Conservation (phyloP, 495 filamentous ascomycete genomes). For the Clavariopsis aquatica region DNA sequence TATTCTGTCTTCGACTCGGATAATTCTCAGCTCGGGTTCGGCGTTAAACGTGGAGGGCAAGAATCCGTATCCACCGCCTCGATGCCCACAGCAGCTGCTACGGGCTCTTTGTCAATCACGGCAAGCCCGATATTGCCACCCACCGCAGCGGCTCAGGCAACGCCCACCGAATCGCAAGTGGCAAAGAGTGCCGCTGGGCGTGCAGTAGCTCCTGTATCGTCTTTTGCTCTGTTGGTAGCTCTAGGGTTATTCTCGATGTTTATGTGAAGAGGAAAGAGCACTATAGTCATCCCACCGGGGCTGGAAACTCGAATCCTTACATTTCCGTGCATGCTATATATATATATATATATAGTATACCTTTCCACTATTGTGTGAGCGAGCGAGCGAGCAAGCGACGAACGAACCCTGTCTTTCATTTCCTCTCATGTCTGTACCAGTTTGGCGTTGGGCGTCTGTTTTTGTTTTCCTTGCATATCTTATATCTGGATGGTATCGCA, state of each 20-base stretch:
- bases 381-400: too few relatives aligned
- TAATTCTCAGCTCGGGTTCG: slow-evolving; percentile 33
- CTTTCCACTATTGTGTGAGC: too few relatives aligned
- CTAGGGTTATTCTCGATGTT: slow-evolving; percentile 8
- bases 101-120: slow-evolving; percentile 1
- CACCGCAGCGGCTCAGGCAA: not conserved
- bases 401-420: too few relatives aligned
- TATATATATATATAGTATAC: too few relatives aligned
- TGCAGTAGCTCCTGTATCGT: not conserved
- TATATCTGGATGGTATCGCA: too few relatives aligned
- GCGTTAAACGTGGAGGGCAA: slow-evolving; percentile 17
- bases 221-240: slow-evolving; percentile 8
- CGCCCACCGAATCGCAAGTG: not conserved
- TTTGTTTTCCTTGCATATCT: too few relatives aligned
- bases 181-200: not conserved
- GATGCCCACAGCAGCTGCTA: not conserved
- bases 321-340: too few relatives aligned
- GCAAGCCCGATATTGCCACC: not conserved
- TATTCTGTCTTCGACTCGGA: slow-evolving; percentile 79
- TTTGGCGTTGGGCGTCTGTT: too few relatives aligned
- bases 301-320: too few relatives aligned
- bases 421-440: too few relatives aligned
- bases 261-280: not conserved
- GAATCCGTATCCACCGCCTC: not conserved
- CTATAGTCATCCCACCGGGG: not conserved